These are phyloP conservation scores for Ceratobasidium sp. DNA, from an alignment of 1,284 basidiomycete genomes.

Conservation along the genomic window DNA sequence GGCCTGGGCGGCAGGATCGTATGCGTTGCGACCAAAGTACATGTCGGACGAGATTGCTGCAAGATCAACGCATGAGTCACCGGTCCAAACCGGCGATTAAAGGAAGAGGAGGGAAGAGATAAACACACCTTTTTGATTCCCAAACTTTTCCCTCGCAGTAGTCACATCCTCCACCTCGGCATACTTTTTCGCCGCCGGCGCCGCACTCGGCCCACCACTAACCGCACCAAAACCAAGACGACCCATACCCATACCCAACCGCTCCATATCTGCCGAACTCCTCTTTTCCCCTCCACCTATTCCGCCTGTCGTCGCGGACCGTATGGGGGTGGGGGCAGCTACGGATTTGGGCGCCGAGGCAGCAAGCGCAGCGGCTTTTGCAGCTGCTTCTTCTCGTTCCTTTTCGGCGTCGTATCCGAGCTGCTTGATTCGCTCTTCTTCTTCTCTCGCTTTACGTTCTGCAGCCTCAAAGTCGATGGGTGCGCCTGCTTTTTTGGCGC, in stretches of 20 bases:
- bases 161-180: conserved; percentile 75
- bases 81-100: not conserved
- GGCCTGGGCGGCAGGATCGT: conserved; percentile 79
- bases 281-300: conserved; percentile 56
- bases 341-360: conserved; percentile 53
- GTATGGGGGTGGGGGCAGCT: conserved; percentile 55
- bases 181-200: conserved; percentile 26
- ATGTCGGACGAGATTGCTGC: conserved; percentile 94
- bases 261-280: conserved; percentile 67
- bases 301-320: conserved; percentile 51
- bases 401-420: conserved; percentile 88
- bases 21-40: conserved; percentile 93
- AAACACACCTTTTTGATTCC: conserved; percentile 78
- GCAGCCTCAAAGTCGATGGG: conserved; percentile 93
- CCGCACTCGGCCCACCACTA: conserved; percentile 65
- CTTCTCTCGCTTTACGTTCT: conserved; percentile 86
- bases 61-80: not conserved
- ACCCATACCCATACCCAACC: conserved; percentile 84
- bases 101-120: not conserved
- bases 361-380: conserved; percentile 59
- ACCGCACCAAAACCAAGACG: conserved; percentile 89
- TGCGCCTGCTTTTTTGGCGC: conserved; percentile 83
- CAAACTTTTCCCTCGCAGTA: conserved; percentile 92
- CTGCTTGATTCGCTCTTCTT: conserved; percentile 89
- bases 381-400: conserved; percentile 73